Evolutionary conservation across 2,329 filamentous ascomycete genomes (phyloP), one percentile per base, ranked within the genome.

Genomic region (Alternaria sp.): DNA sequence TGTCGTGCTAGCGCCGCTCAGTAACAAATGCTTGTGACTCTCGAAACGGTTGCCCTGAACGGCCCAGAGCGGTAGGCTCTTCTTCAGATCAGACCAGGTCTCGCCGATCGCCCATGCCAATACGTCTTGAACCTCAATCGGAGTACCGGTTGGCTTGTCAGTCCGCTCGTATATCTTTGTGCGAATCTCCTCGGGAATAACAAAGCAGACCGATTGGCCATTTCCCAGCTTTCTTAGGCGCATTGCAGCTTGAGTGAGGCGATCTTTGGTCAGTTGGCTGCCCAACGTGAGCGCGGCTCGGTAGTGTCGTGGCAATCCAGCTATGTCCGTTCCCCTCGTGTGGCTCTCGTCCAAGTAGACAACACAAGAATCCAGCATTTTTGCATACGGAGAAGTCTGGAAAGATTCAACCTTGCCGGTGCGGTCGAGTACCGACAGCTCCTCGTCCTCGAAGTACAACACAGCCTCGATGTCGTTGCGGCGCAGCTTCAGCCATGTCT

Each of bases 291-390:
- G 87, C 0, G 87, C 87, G 0, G 90, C 91, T 0, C 86, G 80
- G 64, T 88, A 89, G 12, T 83, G 5, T 0, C 57, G 57, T 0
- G 89, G 90, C 0, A 92, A 75, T 34, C 84, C 85, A 0, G 46
- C 30, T 0, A 93, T 70, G 63, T 94, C 90, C 0, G 85, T 92
- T 0, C 91, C 90, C 61, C 90, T 76, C 0, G 90, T 91, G 62
- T 93, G 90, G 0, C 85, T 84, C 58, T 93, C 87, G 51, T 93
- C 90, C 0, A 94, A 80, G 54, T 88, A 93, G 0, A 93, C 81
- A 0, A 91, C 72, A 55, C 90, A 93, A 0, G 65, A 65, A 5
- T 87, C 85, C 0, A 90, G 75, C 6, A 88, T 83, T 0, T 81
- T 79, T 0, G 79, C 75, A 65, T 86, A 92, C 0, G 88, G 83